Percentiles rank a stretch among this genome's conserved stretches.
Conservation (phyloP, 768 basidiomycete genomes). For the Macrolepiota albuminosa region DNA sequence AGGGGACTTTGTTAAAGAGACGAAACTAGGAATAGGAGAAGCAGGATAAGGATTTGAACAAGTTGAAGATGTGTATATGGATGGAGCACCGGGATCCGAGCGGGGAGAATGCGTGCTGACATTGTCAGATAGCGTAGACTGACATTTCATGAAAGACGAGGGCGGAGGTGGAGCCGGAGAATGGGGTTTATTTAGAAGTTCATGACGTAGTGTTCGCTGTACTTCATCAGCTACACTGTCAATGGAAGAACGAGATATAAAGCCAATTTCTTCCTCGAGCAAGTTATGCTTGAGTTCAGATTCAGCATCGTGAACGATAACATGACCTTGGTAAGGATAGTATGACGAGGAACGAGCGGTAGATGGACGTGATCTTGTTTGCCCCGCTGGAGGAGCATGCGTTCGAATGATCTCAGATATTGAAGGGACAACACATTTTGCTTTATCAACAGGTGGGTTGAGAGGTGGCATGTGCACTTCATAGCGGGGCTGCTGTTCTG, state of each 20-base stretch:
- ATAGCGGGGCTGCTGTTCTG: conserved; percentile 8
- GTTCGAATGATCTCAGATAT: conserved; percentile 86
- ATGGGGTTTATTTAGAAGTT: conserved; percentile 36
- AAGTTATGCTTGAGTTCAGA: conserved; percentile 45
- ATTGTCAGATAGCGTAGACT: conserved; percentile 54
- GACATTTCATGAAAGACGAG: conserved; percentile 40
- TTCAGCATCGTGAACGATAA: conserved; percentile 45
- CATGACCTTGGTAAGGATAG: conserved; percentile 42
- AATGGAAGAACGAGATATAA: conserved; percentile 76
- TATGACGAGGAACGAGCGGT: conserved; percentile 41
- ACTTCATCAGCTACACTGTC: conserved; percentile 88
- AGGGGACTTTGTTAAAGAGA: conserved; percentile 39
- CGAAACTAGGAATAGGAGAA: conserved; percentile 43
- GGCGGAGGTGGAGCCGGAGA: conserved; percentile 32
- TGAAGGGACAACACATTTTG: conserved; percentile 61
- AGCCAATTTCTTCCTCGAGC: conserved; percentile 55
- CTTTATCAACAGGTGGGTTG: conserved; percentile 20
- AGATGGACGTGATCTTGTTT: conserved; percentile 44
- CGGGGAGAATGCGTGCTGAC: conserved; percentile 50
- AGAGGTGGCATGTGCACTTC: conserved; percentile 9
- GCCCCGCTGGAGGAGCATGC: conserved; percentile 61
- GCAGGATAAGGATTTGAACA: conserved; percentile 39
- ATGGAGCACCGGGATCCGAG: conserved; percentile 48
- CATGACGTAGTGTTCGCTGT: conserved; percentile 60
- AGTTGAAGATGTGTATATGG: conserved; percentile 47